Conservation (phyloP, 139 green algal genomes). For the Chlamydomonas schloesseri region DNA sequence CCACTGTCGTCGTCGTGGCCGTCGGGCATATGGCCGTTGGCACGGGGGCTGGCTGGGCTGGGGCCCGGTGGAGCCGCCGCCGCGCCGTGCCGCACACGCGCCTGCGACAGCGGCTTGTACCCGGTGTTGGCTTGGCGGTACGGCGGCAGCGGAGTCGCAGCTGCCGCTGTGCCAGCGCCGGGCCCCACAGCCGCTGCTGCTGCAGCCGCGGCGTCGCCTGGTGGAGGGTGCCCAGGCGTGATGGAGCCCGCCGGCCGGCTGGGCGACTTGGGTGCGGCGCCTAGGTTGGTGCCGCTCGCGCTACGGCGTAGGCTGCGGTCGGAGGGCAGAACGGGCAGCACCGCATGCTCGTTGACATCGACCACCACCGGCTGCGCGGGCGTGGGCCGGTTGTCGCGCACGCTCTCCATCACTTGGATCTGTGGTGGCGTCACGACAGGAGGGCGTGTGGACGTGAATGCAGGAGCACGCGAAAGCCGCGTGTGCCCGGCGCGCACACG, state of each 20-base stretch:
- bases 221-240: not conserved
- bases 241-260: not conserved
- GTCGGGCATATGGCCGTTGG: no score
- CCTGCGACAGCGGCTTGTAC: slow-evolving; percentile 21
- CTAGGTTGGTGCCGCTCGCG: not conserved
- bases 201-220: not conserved
- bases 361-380: not conserved
- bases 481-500: no score
- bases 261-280: not conserved
- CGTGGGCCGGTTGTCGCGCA: slow-evolving; percentile 18
- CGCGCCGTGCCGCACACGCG: not conserved
- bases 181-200: not conserved
- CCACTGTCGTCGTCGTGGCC: not conserved
- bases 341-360: not conserved
- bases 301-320: not conserved
- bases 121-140: slow-evolving; percentile 36
- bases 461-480: no score
- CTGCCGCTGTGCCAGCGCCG: not conserved
- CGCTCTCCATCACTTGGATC: slow-evolving; percentile 8
- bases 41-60: not conserved
- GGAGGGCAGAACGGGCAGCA: not conserved
- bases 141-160: slow-evolving; percentile 3
- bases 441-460: no score
- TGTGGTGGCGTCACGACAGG: no score
- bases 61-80: not conserved